A percentile compares a stretch with the other conserved stretches of the same genome.
These are phyloP conservation scores for Vaccinium myrtillus DNA, from an alignment of 148 eudicot species.

Conservation along the genomic window DNA sequence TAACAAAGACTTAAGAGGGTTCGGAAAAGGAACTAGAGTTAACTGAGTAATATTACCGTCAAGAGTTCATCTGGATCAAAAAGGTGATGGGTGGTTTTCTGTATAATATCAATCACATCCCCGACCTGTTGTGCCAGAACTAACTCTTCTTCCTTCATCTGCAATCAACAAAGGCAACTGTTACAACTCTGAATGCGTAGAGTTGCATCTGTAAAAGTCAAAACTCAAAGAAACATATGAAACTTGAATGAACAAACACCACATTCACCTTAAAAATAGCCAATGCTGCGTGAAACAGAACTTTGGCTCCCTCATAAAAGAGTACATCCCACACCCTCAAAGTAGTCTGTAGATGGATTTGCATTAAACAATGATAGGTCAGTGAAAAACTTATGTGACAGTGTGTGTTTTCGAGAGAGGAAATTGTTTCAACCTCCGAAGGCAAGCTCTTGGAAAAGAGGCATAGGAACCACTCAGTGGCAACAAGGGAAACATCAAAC, in stretches of 20 bases:
- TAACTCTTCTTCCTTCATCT: slow-evolving; percentile 97
- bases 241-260: slow-evolving; percentile 9
- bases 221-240: neutral
- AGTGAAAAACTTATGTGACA: neutral
- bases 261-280: slow-evolving; percentile 81
- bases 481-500: slow-evolving; percentile 91
- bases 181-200: slow-evolving; percentile 4
- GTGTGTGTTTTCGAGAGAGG: slow-evolving; percentile 1
- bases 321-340: slow-evolving; percentile 98
- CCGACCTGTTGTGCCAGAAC: slow-evolving; percentile 72
- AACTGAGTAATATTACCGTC: slow-evolving; percentile 46
- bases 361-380: neutral
- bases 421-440: slow-evolving; percentile 62
- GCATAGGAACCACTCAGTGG: slow-evolving; percentile 98
- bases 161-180: slow-evolving; percentile 26
- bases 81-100: slow-evolving; percentile 84
- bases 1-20: neutral
- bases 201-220: neutral
- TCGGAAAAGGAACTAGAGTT: neutral
- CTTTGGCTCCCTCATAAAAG: slow-evolving; percentile 89
- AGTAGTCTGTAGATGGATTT: slow-evolving; percentile 61
- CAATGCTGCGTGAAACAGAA: slow-evolving; percentile 81
- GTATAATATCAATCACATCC: slow-evolving; percentile 80
- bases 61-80: slow-evolving; percentile 97
- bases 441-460: slow-evolving; percentile 97